These are phyloP conservation scores for Moringa oleifera DNA, from an alignment of 345 rosid species.

Conservation along the genomic window DNA sequence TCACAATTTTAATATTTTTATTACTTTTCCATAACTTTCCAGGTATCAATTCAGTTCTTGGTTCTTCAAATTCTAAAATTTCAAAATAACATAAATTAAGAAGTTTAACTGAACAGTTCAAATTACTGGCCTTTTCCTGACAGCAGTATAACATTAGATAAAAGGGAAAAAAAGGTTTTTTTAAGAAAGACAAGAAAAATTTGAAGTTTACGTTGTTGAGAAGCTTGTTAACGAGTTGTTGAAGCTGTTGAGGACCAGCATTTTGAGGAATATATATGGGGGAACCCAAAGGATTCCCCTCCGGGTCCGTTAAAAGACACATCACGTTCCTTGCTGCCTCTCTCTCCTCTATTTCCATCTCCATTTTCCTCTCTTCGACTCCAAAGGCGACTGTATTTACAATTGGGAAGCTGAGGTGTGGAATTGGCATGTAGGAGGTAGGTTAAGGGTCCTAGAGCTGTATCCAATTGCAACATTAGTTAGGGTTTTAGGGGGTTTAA, in stretches of 20 bases:
- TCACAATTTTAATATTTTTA: too few relatives aligned
- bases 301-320: slow-evolving; percentile 82
- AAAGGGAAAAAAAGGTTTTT: not conserved
- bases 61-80: too few relatives aligned
- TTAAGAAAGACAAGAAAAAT: too few relatives aligned
- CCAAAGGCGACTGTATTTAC: too few relatives aligned
- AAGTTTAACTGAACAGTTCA: not conserved
- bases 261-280: slow-evolving; percentile 78
- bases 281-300: slow-evolving; percentile 62
- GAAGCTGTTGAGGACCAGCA: slow-evolving; percentile 78
- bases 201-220: slow-evolving; percentile 52
- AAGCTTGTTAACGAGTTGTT: slow-evolving; percentile 76
- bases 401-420: too few relatives aligned
- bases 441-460: too few relatives aligned
- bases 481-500: too few relatives aligned
- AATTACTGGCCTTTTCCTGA: not conserved
- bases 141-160: not conserved
- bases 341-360: slow-evolving; percentile 26
- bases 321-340: slow-evolving; percentile 51
- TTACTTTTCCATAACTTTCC: too few relatives aligned
- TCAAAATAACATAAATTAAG: not conserved
- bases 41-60: too few relatives aligned
- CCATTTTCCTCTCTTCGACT: slow-evolving; percentile 18
- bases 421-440: too few relatives aligned
- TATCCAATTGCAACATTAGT: too few relatives aligned